Base-by-base conservation (phyloP, 768 basidiomycete species). In the Agrocybe pediades region DNA sequence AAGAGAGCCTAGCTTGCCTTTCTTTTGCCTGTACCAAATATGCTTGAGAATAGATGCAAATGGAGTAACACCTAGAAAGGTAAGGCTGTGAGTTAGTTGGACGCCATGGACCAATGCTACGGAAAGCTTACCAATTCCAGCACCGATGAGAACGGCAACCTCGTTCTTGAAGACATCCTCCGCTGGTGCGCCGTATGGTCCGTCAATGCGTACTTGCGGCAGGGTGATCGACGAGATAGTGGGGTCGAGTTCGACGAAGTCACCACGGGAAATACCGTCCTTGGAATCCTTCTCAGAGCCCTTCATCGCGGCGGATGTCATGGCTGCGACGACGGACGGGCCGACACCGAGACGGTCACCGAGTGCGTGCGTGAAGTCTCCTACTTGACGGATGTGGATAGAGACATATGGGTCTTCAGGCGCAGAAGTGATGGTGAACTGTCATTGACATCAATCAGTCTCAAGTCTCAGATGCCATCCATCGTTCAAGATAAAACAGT, bases 341-440 rank as follows among this genome's bases (percentile, higher is more conserved):
- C 88, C 88, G 49, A 84, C 89, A 39, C 94, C 93, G 23, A 98
- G 83, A 61, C 90, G 87, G 48, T 90, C 87, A 24, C 92, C 95
- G 24, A 98, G 85, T 19, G 80, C 86, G 39, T 81, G 81, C 3
- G 93, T 94, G 74, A 83, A 93, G 70, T 95, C 92, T 56, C 94
- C 94, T 42, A 91, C 93, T 76, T 96, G 94, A 68, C 93, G 90
- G 63, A 98, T 88, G 69, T 97, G 95, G 48, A 96, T 70, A 21
- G 92, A 93, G 41, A 97, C 83, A 67, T 92, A 96, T 2, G 93
- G 90, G 63, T 97, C 95, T 61, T 95, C 92, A 2, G 95, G 95
- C 13, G 95, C 92, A 33, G 93, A 95, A 0, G 93, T 94, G 73
- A 95, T 95, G 33, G 93, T 95, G 72, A 96, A 95, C 90, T 94